A percentile compares a stretch with the other conserved stretches of the same genome.
Conservation (phyloP, 306 rosid genomes). For the Prunus mira region DNA sequence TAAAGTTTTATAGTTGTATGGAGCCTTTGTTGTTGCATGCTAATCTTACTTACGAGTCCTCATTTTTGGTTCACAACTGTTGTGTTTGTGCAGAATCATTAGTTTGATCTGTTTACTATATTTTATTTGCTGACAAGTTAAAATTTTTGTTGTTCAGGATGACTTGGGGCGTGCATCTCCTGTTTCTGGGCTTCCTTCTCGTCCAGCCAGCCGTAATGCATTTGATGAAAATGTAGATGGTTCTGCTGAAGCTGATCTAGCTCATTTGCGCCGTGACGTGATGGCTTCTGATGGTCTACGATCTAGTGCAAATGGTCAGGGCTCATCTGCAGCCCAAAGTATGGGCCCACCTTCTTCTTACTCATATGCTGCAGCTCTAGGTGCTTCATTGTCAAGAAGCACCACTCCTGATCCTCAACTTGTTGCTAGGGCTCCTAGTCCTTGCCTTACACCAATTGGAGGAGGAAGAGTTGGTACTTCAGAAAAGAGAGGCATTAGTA, state of each 20-base stretch:
- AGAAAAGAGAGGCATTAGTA: constrained; percentile 67
- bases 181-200: constrained; percentile 64
- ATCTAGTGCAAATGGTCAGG: constrained; percentile 62
- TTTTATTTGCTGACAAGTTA: constrained; percentile 5
- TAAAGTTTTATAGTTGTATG: neutral
- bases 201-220: constrained; percentile 87
- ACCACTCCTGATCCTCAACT: constrained; percentile 89
- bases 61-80: neutral
- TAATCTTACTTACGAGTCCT: neutral
- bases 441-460: constrained; percentile 88
- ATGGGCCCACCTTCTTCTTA: constrained; percentile 59
- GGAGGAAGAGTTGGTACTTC: constrained; percentile 61
- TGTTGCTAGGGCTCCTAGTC: constrained; percentile 91
- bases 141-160: constrained; percentile 55
- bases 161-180: constrained; percentile 63
- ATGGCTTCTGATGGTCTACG: constrained; percentile 40
- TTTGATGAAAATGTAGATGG: constrained; percentile 74
- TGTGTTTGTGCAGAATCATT: neutral
- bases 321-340: constrained; percentile 61
- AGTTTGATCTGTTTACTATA: neutral
- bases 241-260: constrained; percentile 63
- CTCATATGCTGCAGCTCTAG: constrained; percentile 83
- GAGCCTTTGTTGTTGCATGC: neutral
- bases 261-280: constrained; percentile 48
- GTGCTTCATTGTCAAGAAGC: constrained; percentile 85